Evolutionary conservation across 2,329 filamentous ascomycete genomes (phyloP), one percentile per base, ranked within the genome.

Genomic region (Talaromyces sp.): DNA sequence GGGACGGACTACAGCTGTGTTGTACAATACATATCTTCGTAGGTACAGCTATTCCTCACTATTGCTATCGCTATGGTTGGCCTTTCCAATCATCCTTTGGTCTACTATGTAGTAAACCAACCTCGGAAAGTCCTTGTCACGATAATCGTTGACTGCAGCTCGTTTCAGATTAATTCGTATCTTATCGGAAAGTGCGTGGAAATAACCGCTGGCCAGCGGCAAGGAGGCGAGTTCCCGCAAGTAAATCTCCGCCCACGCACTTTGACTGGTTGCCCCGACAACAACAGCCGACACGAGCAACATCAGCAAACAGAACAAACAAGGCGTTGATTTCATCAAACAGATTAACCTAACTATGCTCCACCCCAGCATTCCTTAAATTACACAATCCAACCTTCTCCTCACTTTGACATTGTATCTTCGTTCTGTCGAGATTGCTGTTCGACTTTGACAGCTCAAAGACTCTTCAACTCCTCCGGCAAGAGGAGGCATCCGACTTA

Each of bases 291-390:
- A 43, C 56, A 59, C 56, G 39, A 59, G 52, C 19, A 59, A 45
- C 60, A 54, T 56, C 50, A 58, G 22, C 64, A 65, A 65, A 65
- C 64, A 52, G 52, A 59, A 37, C 45, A 64, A 45, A 64, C 62
- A 64, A 35, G 31, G 31, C 33, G 11, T 45, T 37, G 48, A 60
- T 62, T 61, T 64, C 67, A 39, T 58, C 37, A 39, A n/a, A 45
- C 63, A 58, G 24, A 37, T 57, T 59, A 71, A 73, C 41, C n/a
- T 62, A 73, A 35, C 14, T 62, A 65, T 69, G 73, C 68, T 74
- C 75, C 74, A 74, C 72, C 70, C 68, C 69, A 72, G 72, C 71
- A 73, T 73, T 73, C 71, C 65, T 68, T 67, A 61, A 56, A 61
- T 45, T 43, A 48, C 33, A 27, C 24, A 37, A 16, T 37, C 13